Base-by-base conservation (phyloP, 495 filamentous ascomycete genomes). In the Lasiosphaeriaceae sp. region DNA sequence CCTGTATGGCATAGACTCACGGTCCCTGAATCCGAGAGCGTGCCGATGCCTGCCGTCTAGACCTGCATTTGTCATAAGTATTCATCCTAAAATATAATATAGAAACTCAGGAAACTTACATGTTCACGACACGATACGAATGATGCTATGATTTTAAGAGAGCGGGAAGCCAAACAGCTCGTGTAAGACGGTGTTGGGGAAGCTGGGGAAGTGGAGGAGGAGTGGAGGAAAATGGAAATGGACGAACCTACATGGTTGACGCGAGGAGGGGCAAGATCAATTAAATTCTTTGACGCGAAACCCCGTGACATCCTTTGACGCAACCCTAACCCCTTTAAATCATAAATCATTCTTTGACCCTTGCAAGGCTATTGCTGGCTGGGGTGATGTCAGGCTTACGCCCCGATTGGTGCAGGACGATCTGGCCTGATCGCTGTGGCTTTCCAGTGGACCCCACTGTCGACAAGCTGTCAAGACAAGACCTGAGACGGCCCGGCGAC, bases 21-120 rank as follows among this genome's bases (percentile, higher is more conserved):
- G 72, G 72, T 47, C 72, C 72, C 54, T 57, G 60, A 34, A 72
- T 71, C 6, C 62, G 57, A n/a, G n/a, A n/a, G 21, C 64, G 64
- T 45, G 39, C n/a, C 4, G 39, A 31, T 31, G 26, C 26, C 26
- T 31, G 39, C 39, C 54, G 64, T 50, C 66, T 56, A 54, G 68
- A 67, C 61, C 65, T 68, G 29, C 9, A 23, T 14, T 2, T 35
- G 35, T 26, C 20, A 43, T 45, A 26, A 50, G 24, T 17, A 22
- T 43, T 43, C 26, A 31, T 43, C 39, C 39, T 5, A 12, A n/a
- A 17, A 14, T 43, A 4, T 12, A 43, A 43, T 43, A 14, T 4
- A 43, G 8, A 43, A 16, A 11, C n/a, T 12, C 14, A 11, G 39
- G 16, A 17, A 43, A 16, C 39, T 4, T 43, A 43, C 39, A 43